Evolutionary conservation across 169 alveolate genomes (phyloP).

Genomic region (Cryptosporidium ryanae): DNA sequence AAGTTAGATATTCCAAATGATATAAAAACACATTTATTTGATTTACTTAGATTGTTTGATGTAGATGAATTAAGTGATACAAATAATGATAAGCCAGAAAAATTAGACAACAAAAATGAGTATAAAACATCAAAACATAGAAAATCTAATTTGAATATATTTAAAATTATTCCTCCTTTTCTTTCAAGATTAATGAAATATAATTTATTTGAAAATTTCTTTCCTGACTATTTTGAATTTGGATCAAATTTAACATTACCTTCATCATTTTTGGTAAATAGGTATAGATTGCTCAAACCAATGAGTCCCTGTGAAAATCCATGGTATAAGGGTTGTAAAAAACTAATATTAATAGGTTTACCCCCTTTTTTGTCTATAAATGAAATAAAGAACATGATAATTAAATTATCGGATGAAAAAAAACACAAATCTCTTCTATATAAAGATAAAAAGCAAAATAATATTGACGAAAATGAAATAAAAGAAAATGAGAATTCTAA

Average conservation of each 20-base stretch:
- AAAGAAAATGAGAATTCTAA: no score
- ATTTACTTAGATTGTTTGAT: constrained; percentile 27
- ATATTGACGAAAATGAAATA: no score
- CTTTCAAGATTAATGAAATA: constrained; percentile 32
- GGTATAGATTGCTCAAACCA: neutral
- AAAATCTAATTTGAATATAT: neutral
- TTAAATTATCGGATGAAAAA: neutral
- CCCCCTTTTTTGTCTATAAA: constrained; percentile 36
- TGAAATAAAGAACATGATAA: constrained; percentile 21
- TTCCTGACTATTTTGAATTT: constrained; percentile 54
- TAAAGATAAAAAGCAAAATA: no score
- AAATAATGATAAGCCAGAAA: neutral
- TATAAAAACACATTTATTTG: constrained; percentile 16
- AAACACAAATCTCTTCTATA: neutral
- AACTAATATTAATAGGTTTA: constrained; percentile 20
- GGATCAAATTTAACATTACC: constrained; percentile 44
- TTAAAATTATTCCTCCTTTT: constrained; percentile 45
- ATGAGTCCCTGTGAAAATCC: constrained; percentile 64
- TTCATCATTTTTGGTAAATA: constrained; percentile 35
- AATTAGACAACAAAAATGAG: neutral
- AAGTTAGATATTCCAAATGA: constrained; percentile 53
- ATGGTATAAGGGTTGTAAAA: constrained; percentile 66
- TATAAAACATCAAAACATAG: neutral
- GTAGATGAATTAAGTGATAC: constrained; percentile 33
- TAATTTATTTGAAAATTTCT: constrained; percentile 22